Base-by-base conservation (phyloP, 306 rosid species). In the Acacia melanoxylon region DNA sequence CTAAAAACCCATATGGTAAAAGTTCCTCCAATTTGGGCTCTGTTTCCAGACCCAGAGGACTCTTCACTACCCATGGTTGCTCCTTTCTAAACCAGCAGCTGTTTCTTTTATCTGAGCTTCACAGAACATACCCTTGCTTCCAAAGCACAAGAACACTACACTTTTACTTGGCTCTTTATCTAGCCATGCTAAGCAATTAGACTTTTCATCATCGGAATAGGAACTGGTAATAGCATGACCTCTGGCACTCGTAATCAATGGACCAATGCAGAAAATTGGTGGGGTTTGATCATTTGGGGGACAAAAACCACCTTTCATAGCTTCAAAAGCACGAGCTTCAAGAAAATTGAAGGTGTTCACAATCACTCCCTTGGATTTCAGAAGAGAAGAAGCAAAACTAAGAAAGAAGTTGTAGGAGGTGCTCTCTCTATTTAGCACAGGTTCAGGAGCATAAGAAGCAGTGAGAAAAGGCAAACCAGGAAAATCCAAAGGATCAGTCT, bases 81-180 rank as follows among this genome's bases (percentile, higher is more conserved):
- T 89, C 29, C 51, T 81, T 81, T 89, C 91, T 54, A 89, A 79
- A 19, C 89, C 92, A 17, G 65, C 2, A 0, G 91, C 89, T n/a
- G 81, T 79, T 31, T 89, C 90, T 33, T 20, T 56, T 45, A 87
- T 9, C 48, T 87, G 91, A 12, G 66, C 86, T 12, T 40, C 72
- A 2, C 83, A 58, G 29, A 89, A 89, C 76, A 76, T 10, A 3
- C 92, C 91, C 52, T 81, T 61, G 82, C 92, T 89, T 29, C 92
- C 91, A 49, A 89, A 87, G 45, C 88, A 87, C 44, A 89, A 81
- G 58, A 85, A 87, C 19, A 87, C 88, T 1, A 87, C 92, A 42
- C 83, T 81, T 82, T 19, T 29, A 49, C 62, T 69, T 2, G 92
- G 88, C 40, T 89, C 91, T 51, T 69, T n/a, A 12, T 69, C 52